phyloP scores from a whole-genome alignment of 495 filamentous ascomycete species.

The Barbatosphaeria neglecta region DNA sequence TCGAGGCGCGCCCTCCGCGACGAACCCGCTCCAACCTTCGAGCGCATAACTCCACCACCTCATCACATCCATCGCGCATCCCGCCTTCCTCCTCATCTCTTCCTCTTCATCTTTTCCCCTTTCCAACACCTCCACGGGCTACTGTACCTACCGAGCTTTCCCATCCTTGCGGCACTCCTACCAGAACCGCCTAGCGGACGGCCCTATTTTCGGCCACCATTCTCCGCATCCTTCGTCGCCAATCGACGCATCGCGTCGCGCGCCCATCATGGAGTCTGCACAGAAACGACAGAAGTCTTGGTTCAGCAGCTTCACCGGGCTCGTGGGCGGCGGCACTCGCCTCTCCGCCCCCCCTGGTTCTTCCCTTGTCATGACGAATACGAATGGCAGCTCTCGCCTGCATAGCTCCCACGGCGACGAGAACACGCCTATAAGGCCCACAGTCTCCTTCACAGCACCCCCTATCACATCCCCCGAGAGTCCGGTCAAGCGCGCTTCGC shows the following conservation, averaged over 20 bases:
- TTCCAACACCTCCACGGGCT: no score
- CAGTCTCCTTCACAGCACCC: conserved; percentile 5
- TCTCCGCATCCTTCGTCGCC: background rate
- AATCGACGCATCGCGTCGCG: background rate
- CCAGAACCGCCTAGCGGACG: no score
- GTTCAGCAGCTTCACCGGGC: conserved; percentile 14
- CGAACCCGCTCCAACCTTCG: background rate
- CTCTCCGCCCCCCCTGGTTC: background rate
- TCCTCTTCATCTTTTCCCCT: background rate
- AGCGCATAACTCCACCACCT: background rate
- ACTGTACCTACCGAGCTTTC: background rate
- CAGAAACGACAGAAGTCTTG: conserved; percentile 13
- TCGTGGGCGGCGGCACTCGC: conserved; percentile 11
- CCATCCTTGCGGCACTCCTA: background rate
- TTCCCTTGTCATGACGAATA: background rate
- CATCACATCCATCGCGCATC: background rate
- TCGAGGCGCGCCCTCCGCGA: background rate
- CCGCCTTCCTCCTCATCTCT: no score
- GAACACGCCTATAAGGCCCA: background rate
- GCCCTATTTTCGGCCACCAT: background rate
- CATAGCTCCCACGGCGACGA: background rate
- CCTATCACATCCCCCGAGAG: conserved; percentile 12
- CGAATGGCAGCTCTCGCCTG: background rate
- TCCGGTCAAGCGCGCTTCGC: conserved; percentile 24
- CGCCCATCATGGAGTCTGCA: conserved; percentile 16